These are phyloP conservation scores for Lactarius hatsudake DNA, from an alignment of 768 basidiomycete species.

Conservation along the genomic window DNA sequence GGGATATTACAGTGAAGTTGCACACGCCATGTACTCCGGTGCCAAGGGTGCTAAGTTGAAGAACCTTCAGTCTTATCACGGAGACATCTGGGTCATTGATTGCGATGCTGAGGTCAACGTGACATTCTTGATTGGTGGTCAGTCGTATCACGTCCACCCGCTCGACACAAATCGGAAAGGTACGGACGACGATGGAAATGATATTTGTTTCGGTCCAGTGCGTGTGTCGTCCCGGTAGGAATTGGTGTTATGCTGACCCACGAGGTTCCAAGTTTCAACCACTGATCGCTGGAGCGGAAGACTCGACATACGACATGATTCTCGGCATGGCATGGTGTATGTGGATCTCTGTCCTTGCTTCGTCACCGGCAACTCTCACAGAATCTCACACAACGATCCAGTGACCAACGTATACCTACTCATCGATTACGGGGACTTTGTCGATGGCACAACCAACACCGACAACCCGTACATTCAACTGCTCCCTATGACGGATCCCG, in stretches of 20 bases:
- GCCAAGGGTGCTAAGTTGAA: conserved; percentile 51
- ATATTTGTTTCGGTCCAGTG: conserved; percentile 37
- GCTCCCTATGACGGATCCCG: conserved; percentile 48
- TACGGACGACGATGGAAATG: conserved; percentile 34
- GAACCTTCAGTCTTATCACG: conserved; percentile 38
- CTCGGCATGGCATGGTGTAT: conserved; percentile 71
- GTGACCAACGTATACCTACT: conserved; percentile 65
- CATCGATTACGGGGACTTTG: conserved; percentile 63
- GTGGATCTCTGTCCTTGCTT: conserved; percentile 29
- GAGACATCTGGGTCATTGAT: conserved; percentile 59
- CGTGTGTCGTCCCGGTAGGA: conserved; percentile 16
- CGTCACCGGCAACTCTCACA: not conserved
- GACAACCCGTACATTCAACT: conserved; percentile 60
- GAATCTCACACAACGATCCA: conserved; percentile 30
- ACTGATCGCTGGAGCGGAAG: conserved; percentile 50
- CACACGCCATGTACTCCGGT: conserved; percentile 57
- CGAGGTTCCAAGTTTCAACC: conserved; percentile 57
- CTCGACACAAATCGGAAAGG: conserved; percentile 49
- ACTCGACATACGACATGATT: conserved; percentile 57
- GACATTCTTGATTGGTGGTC: conserved; percentile 59
- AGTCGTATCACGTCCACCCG: conserved; percentile 59
- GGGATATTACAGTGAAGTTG: conserved; percentile 40
- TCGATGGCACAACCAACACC: conserved; percentile 40
- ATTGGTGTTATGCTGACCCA: not conserved
- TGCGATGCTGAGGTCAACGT: conserved; percentile 63